These are phyloP conservation scores for Leishmania gerbilli DNA, from an alignment of 208 protist genomes.

Conservation along the genomic window DNA sequence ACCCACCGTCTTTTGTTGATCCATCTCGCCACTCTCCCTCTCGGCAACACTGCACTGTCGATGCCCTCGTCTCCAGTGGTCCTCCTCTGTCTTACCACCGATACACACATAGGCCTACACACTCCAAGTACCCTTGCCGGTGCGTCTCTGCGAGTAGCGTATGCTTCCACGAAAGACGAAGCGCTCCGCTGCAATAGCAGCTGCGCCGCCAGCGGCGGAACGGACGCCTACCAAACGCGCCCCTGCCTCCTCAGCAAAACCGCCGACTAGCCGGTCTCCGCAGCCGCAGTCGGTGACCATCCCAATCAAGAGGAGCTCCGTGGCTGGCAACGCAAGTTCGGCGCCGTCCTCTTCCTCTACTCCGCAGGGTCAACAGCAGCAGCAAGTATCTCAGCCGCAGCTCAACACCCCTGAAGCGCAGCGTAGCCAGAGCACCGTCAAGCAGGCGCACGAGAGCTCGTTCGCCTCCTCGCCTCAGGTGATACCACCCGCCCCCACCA, in stretches of 20 bases:
- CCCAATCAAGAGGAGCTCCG: background rate
- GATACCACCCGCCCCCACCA: conserved; percentile 12
- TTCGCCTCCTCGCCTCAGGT: conserved; percentile 10
- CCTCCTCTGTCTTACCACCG: background rate
- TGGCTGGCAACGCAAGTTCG: background rate
- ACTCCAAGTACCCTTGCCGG: background rate
- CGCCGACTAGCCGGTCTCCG: background rate
- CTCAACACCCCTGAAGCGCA: background rate
- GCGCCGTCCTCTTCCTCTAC: background rate
- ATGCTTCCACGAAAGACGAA: conserved; percentile 25
- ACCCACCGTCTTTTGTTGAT: background rate
- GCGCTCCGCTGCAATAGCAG: background rate
- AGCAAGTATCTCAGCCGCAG: conserved; percentile 1
- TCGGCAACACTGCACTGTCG: background rate
- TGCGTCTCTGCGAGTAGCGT: background rate
- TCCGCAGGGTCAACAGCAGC: background rate
- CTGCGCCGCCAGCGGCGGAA: background rate
- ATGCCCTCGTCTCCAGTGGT: background rate
- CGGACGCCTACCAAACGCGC: background rate
- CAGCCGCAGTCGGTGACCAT: background rate
- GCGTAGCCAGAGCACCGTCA: background rate
- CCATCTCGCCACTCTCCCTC: background rate
- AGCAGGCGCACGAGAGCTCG: conserved; percentile 1
- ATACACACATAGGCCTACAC: background rate
- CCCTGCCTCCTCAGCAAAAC: background rate